Base-by-base conservation (phyloP, 176 grass and related monocot species). In the Rhynchospora pubera region DNA sequence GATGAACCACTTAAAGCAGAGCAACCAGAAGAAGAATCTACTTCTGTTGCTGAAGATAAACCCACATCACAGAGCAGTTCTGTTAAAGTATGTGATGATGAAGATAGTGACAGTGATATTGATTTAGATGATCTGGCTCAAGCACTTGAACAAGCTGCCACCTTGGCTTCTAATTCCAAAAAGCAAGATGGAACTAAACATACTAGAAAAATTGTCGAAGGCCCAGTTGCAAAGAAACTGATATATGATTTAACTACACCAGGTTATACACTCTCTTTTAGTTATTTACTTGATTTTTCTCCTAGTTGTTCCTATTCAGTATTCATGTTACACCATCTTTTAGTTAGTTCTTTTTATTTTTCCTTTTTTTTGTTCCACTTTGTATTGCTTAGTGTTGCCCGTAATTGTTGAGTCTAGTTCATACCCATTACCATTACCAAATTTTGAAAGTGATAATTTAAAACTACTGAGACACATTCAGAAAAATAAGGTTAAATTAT, bases 41-140 rank as follows among this genome's bases (percentile, higher is more conserved):
- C 66, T 84, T 61, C 56, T 43, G 39, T 57, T 15, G 34, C 55
- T 55, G 59, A 84, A 83, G 79, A 48, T 47, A 30, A 57, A 57
- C 46, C 71, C 44, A 26, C 55, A 85, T 85, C 51, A 63, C 78
- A 79, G 34, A 69, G 28, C 32, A 78, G 48, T 84, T 73, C 48
- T 44, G 10, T 28, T 82, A 80, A 63, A 76, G 83, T 90, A 73
- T 28, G 76, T 3, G 39, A 84, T 6, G 78, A 88, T 53, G 87
- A 80, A 84, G 71, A 4, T n/a, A 87, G 85, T 14, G 71, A 55
- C 39, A 90, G 87, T 62, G 92, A 93, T 62, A 87, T 85, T 0
- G 86, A 95, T 87, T 70, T 99, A 19, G 89, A 99, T 81, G 89
- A 89, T 21, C 86, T 99, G 66, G 96, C 89, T 10, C 57, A 81